Evolutionary conservation across 2,329 filamentous ascomycete species (phyloP).

Genomic region (Penicillium sp.): DNA sequence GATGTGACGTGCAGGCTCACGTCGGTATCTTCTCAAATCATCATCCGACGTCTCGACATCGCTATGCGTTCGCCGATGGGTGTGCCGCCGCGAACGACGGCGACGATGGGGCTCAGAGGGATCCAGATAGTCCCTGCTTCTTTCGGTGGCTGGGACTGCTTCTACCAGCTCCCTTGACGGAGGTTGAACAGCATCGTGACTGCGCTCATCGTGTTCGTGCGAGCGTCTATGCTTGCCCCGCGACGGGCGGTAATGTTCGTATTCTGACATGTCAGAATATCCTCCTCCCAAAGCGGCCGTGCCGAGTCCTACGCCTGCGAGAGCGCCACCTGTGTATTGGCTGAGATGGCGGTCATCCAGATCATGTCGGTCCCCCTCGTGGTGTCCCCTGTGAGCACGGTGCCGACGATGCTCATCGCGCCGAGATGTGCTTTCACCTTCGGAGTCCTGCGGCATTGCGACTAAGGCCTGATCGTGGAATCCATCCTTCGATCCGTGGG

Average conservation of each 20-base stretch:
- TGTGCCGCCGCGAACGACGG: slow-evolving; percentile 26
- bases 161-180: slow-evolving; percentile 16
- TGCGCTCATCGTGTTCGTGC: slow-evolving; percentile 18
- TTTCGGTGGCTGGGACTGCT: slow-evolving; percentile 11
- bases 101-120: slow-evolving; percentile 13
- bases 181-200: slow-evolving; percentile 14
- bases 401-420: slow-evolving; percentile 45
- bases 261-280: slow-evolving; percentile 35
- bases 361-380: slow-evolving; percentile 17
- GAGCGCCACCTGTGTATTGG: slow-evolving; percentile 14
- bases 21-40: slow-evolving; percentile 31
- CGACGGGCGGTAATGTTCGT: slow-evolving; percentile 21
- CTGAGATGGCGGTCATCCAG: slow-evolving; percentile 24
- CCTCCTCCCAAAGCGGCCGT: slow-evolving; percentile 37
- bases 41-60: slow-evolving; percentile 34
- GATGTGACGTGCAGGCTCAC: slow-evolving; percentile 26
- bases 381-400: slow-evolving; percentile 29
- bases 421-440: slow-evolving; percentile 42
- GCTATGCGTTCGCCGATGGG: slow-evolving; percentile 23
- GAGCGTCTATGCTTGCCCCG: slow-evolving; percentile 22
- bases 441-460: slow-evolving; percentile 48
- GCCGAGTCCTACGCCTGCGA: slow-evolving; percentile 31
- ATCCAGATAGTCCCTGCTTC: slow-evolving; percentile 14
- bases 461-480: slow-evolving; percentile 45
- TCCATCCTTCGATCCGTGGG: slow-evolving; percentile 33